Percentiles rank a stretch among this genome's conserved stretches.
Conservation (phyloP, 164 flowering plant genomes). For the Houttuynia cordata region DNA sequence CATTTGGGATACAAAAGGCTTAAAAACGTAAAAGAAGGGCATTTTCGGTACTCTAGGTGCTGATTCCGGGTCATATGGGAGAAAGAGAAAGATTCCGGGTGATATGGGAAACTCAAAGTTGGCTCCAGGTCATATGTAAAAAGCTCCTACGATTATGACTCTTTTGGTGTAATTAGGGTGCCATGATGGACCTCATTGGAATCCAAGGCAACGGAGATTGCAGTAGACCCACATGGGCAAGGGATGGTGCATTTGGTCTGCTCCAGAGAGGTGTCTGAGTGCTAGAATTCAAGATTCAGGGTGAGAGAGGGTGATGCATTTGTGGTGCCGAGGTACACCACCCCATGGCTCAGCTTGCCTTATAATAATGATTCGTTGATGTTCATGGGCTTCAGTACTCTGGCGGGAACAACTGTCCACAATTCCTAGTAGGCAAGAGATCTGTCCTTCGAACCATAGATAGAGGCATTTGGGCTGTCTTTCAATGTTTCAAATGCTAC, state of each 20-base stretch:
- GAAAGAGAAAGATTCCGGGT: too few relatives aligned
- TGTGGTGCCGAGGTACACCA: constrained; percentile 50
- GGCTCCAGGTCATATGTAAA: not conserved
- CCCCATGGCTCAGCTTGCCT: constrained; percentile 79
- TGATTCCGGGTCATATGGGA: too few relatives aligned
- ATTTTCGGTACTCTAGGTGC: too few relatives aligned
- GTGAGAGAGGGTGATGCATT: constrained; percentile 75
- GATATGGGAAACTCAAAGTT: too few relatives aligned
- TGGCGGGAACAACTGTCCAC: constrained; percentile 49
- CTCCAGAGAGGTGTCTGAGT: constrained; percentile 16
- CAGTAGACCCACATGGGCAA: constrained; percentile 46
- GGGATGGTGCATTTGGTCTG: constrained; percentile 66
- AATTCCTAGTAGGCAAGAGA: constrained; percentile 52
- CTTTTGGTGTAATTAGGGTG: constrained; percentile 23
- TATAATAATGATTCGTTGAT: constrained; percentile 51
- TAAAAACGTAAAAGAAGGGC: too few relatives aligned
- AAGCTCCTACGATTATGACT: not conserved
- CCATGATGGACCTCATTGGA: constrained; percentile 96
- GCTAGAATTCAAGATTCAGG: constrained; percentile 18
- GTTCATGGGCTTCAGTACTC: constrained; percentile 72
- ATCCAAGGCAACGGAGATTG: constrained; percentile 61
- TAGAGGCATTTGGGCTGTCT: constrained; percentile 32
- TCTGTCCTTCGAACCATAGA: constrained; percentile 45
- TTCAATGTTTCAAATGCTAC: constrained; percentile 35
- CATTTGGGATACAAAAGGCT: too few relatives aligned